These are phyloP conservation scores for Claviceps sorghi DNA, from an alignment of 2,329 filamentous ascomycete species.

Conservation along the genomic window DNA sequence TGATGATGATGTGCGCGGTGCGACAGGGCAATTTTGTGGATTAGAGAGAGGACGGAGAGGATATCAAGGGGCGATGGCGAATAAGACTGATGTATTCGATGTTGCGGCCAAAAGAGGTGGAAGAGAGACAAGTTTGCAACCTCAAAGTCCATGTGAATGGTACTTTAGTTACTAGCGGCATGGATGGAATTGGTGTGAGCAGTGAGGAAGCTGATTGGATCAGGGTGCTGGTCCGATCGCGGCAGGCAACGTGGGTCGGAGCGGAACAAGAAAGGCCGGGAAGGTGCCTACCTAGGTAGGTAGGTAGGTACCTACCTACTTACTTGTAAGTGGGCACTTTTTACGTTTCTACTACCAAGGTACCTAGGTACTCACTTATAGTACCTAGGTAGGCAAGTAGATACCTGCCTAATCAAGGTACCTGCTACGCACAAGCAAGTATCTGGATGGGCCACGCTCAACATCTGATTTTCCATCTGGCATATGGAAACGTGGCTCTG, in stretches of 20 bases:
- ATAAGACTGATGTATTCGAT: not conserved
- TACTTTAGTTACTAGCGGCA: not conserved
- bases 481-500: not conserved
- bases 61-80: not conserved
- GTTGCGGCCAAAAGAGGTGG: not conserved
- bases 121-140: not conserved
- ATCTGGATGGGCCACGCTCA: too few relatives aligned
- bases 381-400: not conserved
- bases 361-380: too few relatives aligned
- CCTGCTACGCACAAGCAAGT: too few relatives aligned
- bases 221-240: too few relatives aligned
- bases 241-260: too few relatives aligned
- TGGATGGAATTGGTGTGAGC: not conserved
- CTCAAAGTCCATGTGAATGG: not conserved
- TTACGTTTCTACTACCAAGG: too few relatives aligned
- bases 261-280: too few relatives aligned
- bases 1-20: not conserved
- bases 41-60: not conserved
- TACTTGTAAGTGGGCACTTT: too few relatives aligned
- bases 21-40: not conserved
- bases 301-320: not conserved
- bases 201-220: not conserved
- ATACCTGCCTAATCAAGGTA: not conserved
- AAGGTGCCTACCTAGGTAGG: too few relatives aligned
- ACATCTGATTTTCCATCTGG: not conserved